Evolutionary conservation across 2,329 filamentous ascomycete genomes (phyloP), one percentile per base, ranked within the genome.

Genomic region (Diaporthe velutina): DNA sequence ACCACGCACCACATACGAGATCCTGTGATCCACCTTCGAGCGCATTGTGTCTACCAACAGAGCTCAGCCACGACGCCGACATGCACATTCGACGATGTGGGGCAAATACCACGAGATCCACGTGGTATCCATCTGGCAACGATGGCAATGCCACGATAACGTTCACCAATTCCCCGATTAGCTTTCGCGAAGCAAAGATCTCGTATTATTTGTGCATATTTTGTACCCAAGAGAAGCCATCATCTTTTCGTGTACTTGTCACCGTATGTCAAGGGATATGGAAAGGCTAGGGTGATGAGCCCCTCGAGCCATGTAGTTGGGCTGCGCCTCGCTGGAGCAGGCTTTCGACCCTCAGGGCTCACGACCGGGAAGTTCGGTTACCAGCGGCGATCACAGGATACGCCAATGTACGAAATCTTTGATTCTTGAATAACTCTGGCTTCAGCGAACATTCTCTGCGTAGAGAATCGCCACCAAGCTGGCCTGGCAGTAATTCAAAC

Each of bases 301-400:
- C 33, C 25, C 40, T 30, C 48, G 64, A 28, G 48, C 40, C 64
- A 54, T 40, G 33, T 67, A 35, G 42, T 19, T 6, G 30, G 33
- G 35, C 64, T 68, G 64, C 64, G 64, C 64, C 64, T 68, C 64
- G 48, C 15, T 12, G 48, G 4, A 40, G 13, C 30, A 38, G 64
- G 4, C 25, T 19, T 54, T 19, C 35, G 48, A 30, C 52, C 25
- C 12, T 54, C 25, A 19, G 52, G 3, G 64, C 48, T 19, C 48
- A 28, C 54, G 45, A 54, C 33, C 64, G 48, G 64, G 15, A 68
- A 40, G 33, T 22, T 68, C 64, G 64, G 64, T 12, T 68, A 68
- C 5, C 45, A 38, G 33, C 48, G 64, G 64, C 45, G 17, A 22
- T 30, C n/a, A 8, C 13, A 38, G 33, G 33, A 40, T 28, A 15